phyloP scores from a whole-genome alignment of 1,284 basidiomycete species.

The Melampsora larici-populina region DNA sequence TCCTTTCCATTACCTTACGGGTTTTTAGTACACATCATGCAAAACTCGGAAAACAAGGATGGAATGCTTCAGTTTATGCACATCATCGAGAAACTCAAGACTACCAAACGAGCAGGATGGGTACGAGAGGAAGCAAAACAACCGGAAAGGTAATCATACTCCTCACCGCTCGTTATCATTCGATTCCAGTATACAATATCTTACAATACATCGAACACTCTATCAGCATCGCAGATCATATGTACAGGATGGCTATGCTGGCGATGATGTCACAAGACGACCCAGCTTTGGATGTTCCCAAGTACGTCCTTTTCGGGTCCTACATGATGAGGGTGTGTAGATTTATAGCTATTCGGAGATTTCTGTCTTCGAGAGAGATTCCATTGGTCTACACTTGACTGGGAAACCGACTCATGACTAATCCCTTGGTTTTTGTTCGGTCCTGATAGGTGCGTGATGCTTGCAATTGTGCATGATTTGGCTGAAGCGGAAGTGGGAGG shows the following conservation, averaged over 20 bases:
- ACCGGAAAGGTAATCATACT: constrained; percentile 21
- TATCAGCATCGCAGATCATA: constrained; percentile 33
- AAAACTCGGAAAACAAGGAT: not conserved
- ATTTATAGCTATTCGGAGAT: too few species aligned
- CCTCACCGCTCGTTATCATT: not conserved
- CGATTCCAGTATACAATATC: not conserved
- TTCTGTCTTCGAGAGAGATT: too few species aligned
- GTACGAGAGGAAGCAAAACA: constrained; percentile 1
- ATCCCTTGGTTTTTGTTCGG: not conserved
- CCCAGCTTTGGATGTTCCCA: constrained; percentile 19
- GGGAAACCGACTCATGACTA: too few species aligned
- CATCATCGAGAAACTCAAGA: constrained; percentile 29
- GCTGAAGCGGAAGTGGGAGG: constrained; percentile 36
- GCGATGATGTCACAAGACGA: constrained; percentile 33
- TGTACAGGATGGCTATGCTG: constrained; percentile 40
- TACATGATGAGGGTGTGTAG: not conserved
- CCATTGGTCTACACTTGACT: too few species aligned
- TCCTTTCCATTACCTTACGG: too few species aligned
- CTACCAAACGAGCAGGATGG: constrained; percentile 29
- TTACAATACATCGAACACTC: not conserved
- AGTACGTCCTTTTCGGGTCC: not conserved
- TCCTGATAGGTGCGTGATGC: constrained; percentile 25
- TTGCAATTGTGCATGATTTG: constrained; percentile 33
- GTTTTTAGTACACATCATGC: not conserved
- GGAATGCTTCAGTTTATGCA: constrained; percentile 27